A percentile compares a stretch with the other conserved stretches of the same genome.
phyloP scores from a whole-genome alignment of 169 alveolate genomes.

The Plasmodium billcollinsi region DNA sequence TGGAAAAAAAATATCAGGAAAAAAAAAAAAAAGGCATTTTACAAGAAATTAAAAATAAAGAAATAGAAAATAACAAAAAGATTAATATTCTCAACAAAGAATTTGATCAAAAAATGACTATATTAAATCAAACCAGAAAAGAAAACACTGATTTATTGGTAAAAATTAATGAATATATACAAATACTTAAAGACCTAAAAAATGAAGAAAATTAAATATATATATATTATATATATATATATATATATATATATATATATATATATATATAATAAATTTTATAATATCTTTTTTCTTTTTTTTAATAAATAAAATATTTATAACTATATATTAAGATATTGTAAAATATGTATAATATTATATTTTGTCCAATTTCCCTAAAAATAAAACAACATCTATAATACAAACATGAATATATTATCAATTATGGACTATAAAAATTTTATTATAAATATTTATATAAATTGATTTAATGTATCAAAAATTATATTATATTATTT shows the following conservation, averaged over 20 bases:
- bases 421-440: no score
- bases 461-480: no score
- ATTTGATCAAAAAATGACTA: constrained; percentile 1
- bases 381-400: no score
- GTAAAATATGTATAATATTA: no score
- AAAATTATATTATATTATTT: no score
- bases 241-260: not conserved
- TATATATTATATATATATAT: not conserved
- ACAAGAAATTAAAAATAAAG: constrained; percentile 52
- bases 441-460: no score
- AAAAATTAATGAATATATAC: constrained; percentile 29
- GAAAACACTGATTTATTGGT: constrained; percentile 25
- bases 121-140: constrained; percentile 32
- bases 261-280: no score
- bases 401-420: no score
- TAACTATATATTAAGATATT: no score
- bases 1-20: constrained; percentile 70
- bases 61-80: constrained; percentile 25
- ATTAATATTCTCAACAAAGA: constrained; percentile 18
- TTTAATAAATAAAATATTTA: no score
- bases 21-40: constrained; percentile 62
- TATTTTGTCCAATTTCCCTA: no score
- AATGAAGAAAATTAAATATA: constrained; percentile 6
- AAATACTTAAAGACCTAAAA: constrained; percentile 21
- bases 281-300: no score